Conservation (phyloP, 1,284 basidiomycete genomes). For the Cutaneotrichosporon mucoides region DNA sequence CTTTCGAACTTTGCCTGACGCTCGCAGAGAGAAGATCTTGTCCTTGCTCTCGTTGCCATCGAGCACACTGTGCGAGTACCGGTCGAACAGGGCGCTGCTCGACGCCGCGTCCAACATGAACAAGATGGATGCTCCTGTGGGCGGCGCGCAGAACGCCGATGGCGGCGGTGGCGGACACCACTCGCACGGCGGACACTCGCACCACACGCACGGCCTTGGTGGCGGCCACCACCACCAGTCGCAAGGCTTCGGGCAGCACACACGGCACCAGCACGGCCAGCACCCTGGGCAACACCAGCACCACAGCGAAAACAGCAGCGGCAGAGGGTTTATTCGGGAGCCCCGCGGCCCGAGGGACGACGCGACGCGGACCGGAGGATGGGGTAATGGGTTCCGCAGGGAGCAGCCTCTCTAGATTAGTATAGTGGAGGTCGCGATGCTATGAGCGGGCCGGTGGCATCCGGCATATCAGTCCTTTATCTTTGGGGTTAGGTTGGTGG, state of each 20-base stretch:
- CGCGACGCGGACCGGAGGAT: conserved; percentile 8
- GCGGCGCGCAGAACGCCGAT: neutral
- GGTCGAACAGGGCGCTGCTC: conserved; percentile 45
- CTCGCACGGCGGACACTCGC: neutral
- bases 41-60: conserved; percentile 41
- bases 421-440: neutral
- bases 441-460: neutral
- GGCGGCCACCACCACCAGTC: neutral
- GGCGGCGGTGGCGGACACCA: neutral
- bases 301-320: neutral
- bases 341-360: conserved; percentile 17
- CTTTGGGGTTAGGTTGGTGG: neutral
- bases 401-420: conserved; percentile 11
- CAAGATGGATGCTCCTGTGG: conserved; percentile 1
- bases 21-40: conserved; percentile 45
- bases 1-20: conserved; percentile 2
- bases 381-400: conserved; percentile 22
- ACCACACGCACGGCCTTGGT: neutral
- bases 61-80: conserved; percentile 47
- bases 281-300: neutral
- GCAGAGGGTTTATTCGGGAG: conserved; percentile 11
- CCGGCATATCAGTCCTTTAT: neutral
- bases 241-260: neutral
- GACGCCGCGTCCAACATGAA: conserved; percentile 33
- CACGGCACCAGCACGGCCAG: conserved; percentile 7